Evolutionary conservation across 805 yeast genomes (phyloP).

Genomic region (Osmozyma mogii): DNA sequence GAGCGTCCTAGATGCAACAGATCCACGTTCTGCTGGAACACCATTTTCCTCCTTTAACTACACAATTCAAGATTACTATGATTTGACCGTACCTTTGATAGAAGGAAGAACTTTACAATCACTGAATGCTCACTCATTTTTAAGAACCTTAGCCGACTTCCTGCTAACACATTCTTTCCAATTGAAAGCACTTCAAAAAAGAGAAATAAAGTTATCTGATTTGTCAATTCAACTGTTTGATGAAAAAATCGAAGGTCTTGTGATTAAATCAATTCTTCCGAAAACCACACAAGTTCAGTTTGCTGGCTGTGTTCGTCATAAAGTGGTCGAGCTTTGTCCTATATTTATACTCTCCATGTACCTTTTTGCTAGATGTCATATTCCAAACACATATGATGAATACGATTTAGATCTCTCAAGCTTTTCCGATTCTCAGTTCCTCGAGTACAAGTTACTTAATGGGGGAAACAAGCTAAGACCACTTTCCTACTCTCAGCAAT

Average conservation of each 20-base stretch:
- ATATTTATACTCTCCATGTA: conserved; percentile 20
- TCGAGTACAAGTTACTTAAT: conserved; percentile 16
- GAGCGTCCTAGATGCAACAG: too few species aligned
- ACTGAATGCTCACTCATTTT: conserved; percentile 13
- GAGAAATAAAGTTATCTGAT: conserved; percentile 18
- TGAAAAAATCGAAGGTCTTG: conserved; percentile 1
- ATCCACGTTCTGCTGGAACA: too few species aligned
- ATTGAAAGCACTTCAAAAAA: conserved; percentile 17
- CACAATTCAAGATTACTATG: conserved; percentile 14
- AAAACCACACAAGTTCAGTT: conserved; percentile 4
- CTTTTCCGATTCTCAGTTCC: conserved; percentile 4
- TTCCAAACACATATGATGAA: conserved; percentile 18
- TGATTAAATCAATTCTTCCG: conserved; percentile 1
- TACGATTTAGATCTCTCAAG: conserved; percentile 10
- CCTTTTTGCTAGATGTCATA: conserved; percentile 21
- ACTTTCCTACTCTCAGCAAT: conserved; percentile 21
- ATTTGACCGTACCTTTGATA: conserved; percentile 11
- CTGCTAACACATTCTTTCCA: conserved; percentile 15
- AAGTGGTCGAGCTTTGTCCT: conserved; percentile 20
- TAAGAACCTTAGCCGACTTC: conserved; percentile 21
- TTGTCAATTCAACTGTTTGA: conserved; percentile 4
- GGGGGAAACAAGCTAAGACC: conserved; percentile 18
- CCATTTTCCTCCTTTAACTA: neutral
- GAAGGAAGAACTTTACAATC: conserved; percentile 1
- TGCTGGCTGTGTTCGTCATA: conserved; percentile 17